phyloP scores from a whole-genome alignment of 1,284 basidiomycete genomes.

The Irpex sp. region DNA sequence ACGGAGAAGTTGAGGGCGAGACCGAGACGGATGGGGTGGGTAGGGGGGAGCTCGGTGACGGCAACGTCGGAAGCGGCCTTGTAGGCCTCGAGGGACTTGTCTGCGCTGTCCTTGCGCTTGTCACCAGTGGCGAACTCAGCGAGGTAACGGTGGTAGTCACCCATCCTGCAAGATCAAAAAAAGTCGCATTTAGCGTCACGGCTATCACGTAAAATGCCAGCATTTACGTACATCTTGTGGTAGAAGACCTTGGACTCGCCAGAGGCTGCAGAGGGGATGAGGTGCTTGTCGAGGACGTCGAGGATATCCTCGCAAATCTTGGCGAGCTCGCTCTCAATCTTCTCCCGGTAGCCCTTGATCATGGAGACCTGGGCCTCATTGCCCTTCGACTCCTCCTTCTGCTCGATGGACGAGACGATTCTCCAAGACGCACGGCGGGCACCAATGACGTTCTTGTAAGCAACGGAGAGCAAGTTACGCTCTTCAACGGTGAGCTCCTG shows the following conservation, averaged over 20 bases:
- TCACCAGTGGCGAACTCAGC: conserved; percentile 99
- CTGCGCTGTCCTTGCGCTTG: conserved; percentile 97
- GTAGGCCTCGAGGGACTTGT: conserved; percentile 99
- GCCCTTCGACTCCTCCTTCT: conserved; percentile 99
- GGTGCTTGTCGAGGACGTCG: conserved; percentile 97
- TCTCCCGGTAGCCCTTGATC: conserved; percentile 99
- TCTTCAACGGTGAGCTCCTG: conserved; percentile 99
- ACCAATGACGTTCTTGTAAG: conserved; percentile 99
- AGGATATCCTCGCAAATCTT: conserved; percentile 99
- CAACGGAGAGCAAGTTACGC: conserved; percentile 97
- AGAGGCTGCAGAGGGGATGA: conserved; percentile 96
- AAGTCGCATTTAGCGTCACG: conserved; percentile 9
- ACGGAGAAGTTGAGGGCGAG: conserved; percentile 99
- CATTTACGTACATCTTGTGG: conserved; percentile 93
- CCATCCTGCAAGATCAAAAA: conserved; percentile 71
- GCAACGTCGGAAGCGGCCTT: conserved; percentile 99
- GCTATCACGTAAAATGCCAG: not conserved
- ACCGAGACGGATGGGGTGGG: conserved; percentile 98
- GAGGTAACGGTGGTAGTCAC: conserved; percentile 99
- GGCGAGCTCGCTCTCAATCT: conserved; percentile 97
- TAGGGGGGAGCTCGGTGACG: conserved; percentile 95
- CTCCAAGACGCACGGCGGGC: conserved; percentile 99
- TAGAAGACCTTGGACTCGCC: conserved; percentile 99
- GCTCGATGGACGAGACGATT: conserved; percentile 99
- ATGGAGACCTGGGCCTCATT: conserved; percentile 97